These are phyloP conservation scores for Prinsepia uniflora DNA, from an alignment of 306 rosid genomes.

Conservation along the genomic window DNA sequence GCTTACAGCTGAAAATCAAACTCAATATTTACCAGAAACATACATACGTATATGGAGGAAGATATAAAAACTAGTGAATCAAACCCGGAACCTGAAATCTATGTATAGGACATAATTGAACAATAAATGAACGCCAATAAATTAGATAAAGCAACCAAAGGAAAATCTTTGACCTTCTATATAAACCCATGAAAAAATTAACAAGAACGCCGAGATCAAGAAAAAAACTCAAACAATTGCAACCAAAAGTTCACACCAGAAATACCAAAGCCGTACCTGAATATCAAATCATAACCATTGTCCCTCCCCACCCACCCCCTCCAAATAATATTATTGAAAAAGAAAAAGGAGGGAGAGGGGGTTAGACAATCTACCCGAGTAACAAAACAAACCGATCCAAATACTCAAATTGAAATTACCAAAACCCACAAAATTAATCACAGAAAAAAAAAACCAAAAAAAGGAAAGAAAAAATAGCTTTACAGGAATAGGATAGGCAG, in stretches of 20 bases:
- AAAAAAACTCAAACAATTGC: constrained; percentile 4
- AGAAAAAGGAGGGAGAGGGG: background rate
- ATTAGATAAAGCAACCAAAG: constrained; percentile 12
- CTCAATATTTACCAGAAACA: background rate
- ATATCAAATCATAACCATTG: background rate
- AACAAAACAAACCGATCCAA: constrained; percentile 37
- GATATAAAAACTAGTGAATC: background rate
- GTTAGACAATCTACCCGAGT: constrained; percentile 16
- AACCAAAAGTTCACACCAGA: constrained; percentile 5
- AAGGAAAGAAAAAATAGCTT: background rate
- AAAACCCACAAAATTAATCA: constrained; percentile 10
- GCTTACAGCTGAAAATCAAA: constrained; percentile 6
- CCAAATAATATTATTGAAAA: background rate
- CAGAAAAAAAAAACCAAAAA: constrained; percentile 3
- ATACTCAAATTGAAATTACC: constrained; percentile 18
- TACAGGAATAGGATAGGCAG: background rate
- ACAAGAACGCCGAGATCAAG: constrained; percentile 19
- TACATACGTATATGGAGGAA: background rate
- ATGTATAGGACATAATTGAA: constrained; percentile 1
- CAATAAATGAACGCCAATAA: background rate
- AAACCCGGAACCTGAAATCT: background rate
- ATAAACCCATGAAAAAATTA: constrained; percentile 16
- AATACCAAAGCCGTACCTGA: constrained; percentile 2
- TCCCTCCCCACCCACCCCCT: background rate
- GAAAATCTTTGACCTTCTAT: constrained; percentile 3